phyloP scores from a whole-genome alignment of 140 eudicot species.

The Bidens hawaiensis region DNA sequence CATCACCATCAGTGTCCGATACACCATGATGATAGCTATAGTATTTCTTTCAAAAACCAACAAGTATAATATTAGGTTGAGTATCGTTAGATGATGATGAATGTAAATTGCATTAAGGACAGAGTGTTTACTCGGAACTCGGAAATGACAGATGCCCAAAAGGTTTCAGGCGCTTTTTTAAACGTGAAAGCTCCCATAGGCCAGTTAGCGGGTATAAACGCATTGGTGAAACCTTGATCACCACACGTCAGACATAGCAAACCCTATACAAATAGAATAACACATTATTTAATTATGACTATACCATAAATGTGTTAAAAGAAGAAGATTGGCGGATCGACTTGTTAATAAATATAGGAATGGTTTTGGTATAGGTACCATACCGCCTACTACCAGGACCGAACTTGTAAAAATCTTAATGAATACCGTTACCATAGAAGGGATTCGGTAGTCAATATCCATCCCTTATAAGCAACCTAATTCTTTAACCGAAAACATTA shows the following conservation, averaged over 20 bases:
- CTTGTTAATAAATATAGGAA: no score
- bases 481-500: no score
- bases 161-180: not conserved
- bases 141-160: constrained; percentile 9
- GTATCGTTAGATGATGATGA: not conserved
- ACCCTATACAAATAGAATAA: constrained; percentile 30
- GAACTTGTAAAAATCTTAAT: no score
- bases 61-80: not conserved
- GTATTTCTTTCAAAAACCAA: constrained; percentile 16
- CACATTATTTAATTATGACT: not conserved
- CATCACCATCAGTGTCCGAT: constrained; percentile 10
- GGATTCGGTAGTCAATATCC: no score
- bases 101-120: not conserved
- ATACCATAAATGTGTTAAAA: not conserved
- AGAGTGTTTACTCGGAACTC: constrained; percentile 15
- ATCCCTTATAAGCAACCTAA: no score
- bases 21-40: not conserved
- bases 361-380: no score
- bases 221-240: constrained; percentile 42
- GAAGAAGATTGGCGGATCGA: no score
- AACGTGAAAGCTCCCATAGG: constrained; percentile 17
- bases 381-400: no score
- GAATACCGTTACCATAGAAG: no score
- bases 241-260: constrained; percentile 66
- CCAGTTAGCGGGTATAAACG: constrained; percentile 26